phyloP scores from a whole-genome alignment of 2,329 filamentous ascomycete genomes.

The Penicillium sp. region DNA sequence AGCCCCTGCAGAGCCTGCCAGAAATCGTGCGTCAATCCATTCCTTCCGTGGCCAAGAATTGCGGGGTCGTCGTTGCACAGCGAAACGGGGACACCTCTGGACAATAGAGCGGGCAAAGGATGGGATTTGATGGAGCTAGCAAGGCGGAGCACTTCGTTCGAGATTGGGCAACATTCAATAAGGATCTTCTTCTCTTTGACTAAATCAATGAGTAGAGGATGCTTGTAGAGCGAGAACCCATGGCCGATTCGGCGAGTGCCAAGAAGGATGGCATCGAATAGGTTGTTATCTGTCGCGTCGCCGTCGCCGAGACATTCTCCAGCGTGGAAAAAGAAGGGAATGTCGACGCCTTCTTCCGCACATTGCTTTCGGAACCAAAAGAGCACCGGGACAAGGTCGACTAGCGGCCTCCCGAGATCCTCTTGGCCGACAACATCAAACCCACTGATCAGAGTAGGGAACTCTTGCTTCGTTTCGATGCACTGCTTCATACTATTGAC shows the following conservation, averaged over 20 bases:
- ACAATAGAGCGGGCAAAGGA: conserved; percentile 77
- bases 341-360: conserved; percentile 69
- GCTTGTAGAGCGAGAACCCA: conserved; percentile 83
- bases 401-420: conserved; percentile 71
- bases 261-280: conserved; percentile 84
- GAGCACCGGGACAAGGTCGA: conserved; percentile 75
- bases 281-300: conserved; percentile 72
- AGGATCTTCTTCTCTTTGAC: conserved; percentile 85
- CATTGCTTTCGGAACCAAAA: conserved; percentile 94
- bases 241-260: conserved; percentile 88
- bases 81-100: conserved; percentile 77
- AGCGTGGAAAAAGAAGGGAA: conserved; percentile 96
- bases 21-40: conserved; percentile 86
- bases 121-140: conserved; percentile 74
- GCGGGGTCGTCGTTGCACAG: conserved; percentile 90
- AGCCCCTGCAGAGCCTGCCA: conserved; percentile 91
- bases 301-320: conserved; percentile 83
- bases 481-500: conserved; percentile 83
- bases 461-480: conserved; percentile 74
- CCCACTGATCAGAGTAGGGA: conserved; percentile 76
- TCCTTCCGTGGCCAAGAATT: conserved; percentile 77
- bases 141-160: conserved; percentile 80
- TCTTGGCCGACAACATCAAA: conserved; percentile 91
- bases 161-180: conserved; percentile 86
- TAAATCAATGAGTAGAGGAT: conserved; percentile 83